Evolutionary conservation across 2,329 filamentous ascomycete genomes (phyloP).

Genomic region (Phaeosphaeriaceae sp.): DNA sequence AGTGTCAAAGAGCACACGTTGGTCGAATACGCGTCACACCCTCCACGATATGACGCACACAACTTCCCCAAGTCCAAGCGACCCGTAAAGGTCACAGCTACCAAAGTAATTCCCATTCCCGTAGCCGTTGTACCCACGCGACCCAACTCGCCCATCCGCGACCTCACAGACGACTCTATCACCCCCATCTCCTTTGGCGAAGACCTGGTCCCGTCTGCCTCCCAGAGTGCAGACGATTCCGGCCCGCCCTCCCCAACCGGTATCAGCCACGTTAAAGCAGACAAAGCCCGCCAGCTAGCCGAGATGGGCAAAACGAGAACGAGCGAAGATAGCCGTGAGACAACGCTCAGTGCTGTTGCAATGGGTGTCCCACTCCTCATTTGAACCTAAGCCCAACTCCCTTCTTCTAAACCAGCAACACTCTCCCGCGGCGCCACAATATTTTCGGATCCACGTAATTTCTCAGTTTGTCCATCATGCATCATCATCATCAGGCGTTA

Average conservation of each 20-base stretch:
- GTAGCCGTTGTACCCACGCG: slow-evolving; percentile 14
- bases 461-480: too few relatives aligned
- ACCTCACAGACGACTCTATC: slow-evolving; percentile 40
- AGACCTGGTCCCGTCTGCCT: slow-evolving; percentile 34
- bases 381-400: too few relatives aligned
- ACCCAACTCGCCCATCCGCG: slow-evolving; percentile 37
- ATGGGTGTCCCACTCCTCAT: slow-evolving; percentile 32
- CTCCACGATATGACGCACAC: slow-evolving; percentile 54
- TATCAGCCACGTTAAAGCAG: slow-evolving; percentile 29
- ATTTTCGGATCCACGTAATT: too few relatives aligned
- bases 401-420: too few relatives aligned
- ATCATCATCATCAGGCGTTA: neutral
- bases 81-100: slow-evolving; percentile 11
- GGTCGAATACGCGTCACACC: slow-evolving; percentile 50
- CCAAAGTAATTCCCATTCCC: slow-evolving; percentile 1
- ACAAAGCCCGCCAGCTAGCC: too few relatives aligned
- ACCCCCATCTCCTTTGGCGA: slow-evolving; percentile 42
- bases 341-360: slow-evolving; percentile 23
- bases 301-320: slow-evolving; percentile 28
- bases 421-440: too few relatives aligned
- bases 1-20: slow-evolving; percentile 52
- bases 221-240: slow-evolving; percentile 29
- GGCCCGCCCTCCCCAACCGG: slow-evolving; percentile 36
- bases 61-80: slow-evolving; percentile 39
- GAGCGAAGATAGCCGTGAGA: slow-evolving; percentile 27